Percentiles rank a stretch among this genome's conserved stretches.
Evolutionary conservation across 495 filamentous ascomycete species (phyloP).

Genomic region (Zalerion maritima): DNA sequence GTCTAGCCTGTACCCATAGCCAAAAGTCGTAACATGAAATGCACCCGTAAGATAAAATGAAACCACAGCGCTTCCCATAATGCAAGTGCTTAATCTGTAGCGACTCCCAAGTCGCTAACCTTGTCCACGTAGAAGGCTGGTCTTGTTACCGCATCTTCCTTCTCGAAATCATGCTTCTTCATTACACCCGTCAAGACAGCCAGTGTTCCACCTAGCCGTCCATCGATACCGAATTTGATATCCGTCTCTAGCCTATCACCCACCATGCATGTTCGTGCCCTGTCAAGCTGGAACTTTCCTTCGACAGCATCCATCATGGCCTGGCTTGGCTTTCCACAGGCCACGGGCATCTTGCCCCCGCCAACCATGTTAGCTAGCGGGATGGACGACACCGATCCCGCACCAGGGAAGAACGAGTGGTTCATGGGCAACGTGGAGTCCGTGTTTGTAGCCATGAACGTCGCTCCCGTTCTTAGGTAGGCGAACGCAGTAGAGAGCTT

Average conservation of each 20-base stretch:
- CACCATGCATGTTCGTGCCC: slow-evolving; percentile 82
- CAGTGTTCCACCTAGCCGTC: slow-evolving; percentile 78
- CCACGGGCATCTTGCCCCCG: slow-evolving; percentile 49
- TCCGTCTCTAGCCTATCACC: slow-evolving; percentile 91
- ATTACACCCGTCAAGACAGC: slow-evolving; percentile 83
- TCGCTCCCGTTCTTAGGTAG: slow-evolving; percentile 69
- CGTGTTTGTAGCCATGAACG: slow-evolving; percentile 86
- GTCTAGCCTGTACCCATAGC: no score
- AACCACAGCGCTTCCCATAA: no score
- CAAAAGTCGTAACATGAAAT: no score
- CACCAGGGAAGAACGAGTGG: slow-evolving; percentile 75
- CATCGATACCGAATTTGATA: slow-evolving; percentile 89
- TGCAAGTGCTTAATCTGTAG: slow-evolving; percentile 10
- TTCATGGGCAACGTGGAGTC: slow-evolving; percentile 76
- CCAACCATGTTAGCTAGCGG: slow-evolving; percentile 64
- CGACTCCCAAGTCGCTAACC: slow-evolving; percentile 55
- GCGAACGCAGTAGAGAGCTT: slow-evolving; percentile 75
- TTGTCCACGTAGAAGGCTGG: slow-evolving; percentile 71
- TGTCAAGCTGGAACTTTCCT: slow-evolving; percentile 82
- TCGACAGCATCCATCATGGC: slow-evolving; percentile 99
- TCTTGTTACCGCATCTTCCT: slow-evolving; percentile 40
- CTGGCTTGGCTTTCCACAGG: slow-evolving; percentile 87
- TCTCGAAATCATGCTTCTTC: slow-evolving; percentile 66
- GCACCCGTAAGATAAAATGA: no score
- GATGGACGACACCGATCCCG: slow-evolving; percentile 66